A percentile compares a stretch with the other conserved stretches of the same genome.
Conservation (phyloP, 495 filamentous ascomycete species). For the Tuber aestivum region DNA sequence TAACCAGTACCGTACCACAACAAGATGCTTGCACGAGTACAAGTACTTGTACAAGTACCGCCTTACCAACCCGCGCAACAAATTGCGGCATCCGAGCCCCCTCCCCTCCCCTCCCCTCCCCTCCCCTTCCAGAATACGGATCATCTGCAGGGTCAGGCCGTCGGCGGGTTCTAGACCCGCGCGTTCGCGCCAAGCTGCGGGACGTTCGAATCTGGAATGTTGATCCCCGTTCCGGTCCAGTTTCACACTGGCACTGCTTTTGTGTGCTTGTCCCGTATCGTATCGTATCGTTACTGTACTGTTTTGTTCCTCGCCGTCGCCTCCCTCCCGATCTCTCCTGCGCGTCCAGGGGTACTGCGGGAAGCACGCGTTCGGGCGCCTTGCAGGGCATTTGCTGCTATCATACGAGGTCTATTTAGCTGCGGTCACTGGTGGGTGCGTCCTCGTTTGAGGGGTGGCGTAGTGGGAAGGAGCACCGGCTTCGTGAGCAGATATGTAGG, state of each 20-base stretch:
- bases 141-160: conserved; percentile 51
- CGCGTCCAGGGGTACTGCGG: conserved; percentile 41
- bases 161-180: conserved; percentile 54
- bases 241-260: conserved; percentile 54
- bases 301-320: conserved; percentile 4
- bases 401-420: conserved; percentile 65
- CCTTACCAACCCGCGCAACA: conserved; percentile 43
- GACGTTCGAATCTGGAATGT: no score
- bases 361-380: conserved; percentile 42
- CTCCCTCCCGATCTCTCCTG: conserved; percentile 42
- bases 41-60: no score
- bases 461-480: conserved; percentile 43
- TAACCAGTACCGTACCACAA: no score
- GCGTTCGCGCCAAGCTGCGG: no score
- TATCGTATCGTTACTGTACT: no score
- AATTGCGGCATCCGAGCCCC: conserved; percentile 40
- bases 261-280: conserved; percentile 44
- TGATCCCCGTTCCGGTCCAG: conserved; percentile 67
- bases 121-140: conserved; percentile 54
- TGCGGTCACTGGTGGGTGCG: conserved; percentile 56
- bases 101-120: no score
- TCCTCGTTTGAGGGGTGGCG: conserved; percentile 62
- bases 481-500: conserved; percentile 55
- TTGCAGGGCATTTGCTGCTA: no score
- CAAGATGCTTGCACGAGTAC: no score